Evolutionary conservation across 2,329 filamentous ascomycete genomes (phyloP).

Genomic region (Sporothrix pseudoabietina): DNA sequence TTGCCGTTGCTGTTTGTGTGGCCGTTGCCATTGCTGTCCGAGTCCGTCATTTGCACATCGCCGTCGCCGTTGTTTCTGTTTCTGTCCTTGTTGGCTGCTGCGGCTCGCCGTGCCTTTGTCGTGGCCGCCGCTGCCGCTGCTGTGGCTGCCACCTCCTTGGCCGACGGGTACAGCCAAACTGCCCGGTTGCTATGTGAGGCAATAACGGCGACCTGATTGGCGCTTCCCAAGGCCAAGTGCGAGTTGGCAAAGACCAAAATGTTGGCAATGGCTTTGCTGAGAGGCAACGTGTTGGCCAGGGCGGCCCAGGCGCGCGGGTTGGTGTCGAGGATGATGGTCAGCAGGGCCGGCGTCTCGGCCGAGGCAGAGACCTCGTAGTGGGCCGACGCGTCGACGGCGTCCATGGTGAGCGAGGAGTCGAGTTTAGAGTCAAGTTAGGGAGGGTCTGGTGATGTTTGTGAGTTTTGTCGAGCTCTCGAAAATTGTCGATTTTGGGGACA

Average conservation of each 20-base stretch:
- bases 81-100: constrained; percentile 53
- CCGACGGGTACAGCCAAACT: constrained; percentile 81
- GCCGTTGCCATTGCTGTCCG: constrained; percentile 17
- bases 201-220: constrained; percentile 89
- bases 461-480: background rate
- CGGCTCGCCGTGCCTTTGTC: constrained; percentile 8
- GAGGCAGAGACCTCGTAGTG: constrained; percentile 60
- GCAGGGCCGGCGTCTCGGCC: constrained; percentile 72
- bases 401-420: constrained; percentile 47
- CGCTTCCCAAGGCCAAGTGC: constrained; percentile 89
- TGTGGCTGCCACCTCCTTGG: constrained; percentile 74
- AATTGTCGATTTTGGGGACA: constrained; percentile 15
- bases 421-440: background rate
- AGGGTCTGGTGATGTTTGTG: background rate
- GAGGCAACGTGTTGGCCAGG: constrained; percentile 71
- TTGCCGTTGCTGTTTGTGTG: constrained; percentile 55
- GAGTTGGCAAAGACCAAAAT: constrained; percentile 96
- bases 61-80: constrained; percentile 41
- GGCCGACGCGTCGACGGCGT: constrained; percentile 59
- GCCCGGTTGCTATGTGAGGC: constrained; percentile 86
- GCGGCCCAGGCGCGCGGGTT: constrained; percentile 90
- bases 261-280: constrained; percentile 82
- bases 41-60: constrained; percentile 24
- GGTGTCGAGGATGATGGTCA: constrained; percentile 90
- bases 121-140: constrained; percentile 49